A percentile compares a stretch with the other conserved stretches of the same genome.
These are phyloP conservation scores for Clavispora phyllophila DNA, from an alignment of 805 yeast genomes.

Conservation along the genomic window DNA sequence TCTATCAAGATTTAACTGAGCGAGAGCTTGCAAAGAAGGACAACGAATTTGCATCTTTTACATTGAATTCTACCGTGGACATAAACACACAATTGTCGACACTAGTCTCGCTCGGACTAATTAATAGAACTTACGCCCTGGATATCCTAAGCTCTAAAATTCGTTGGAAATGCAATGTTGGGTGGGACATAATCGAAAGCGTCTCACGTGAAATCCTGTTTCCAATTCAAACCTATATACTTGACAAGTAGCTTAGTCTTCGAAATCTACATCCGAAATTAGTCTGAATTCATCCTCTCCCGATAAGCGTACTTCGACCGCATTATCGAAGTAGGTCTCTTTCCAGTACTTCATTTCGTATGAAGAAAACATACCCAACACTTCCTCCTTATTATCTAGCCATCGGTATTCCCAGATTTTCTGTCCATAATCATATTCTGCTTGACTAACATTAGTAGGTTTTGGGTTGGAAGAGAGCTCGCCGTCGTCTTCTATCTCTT, in stretches of 20 bases:
- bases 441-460: neutral
- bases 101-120: constrained; percentile 48
- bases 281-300: constrained; percentile 21
- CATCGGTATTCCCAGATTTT: constrained; percentile 48
- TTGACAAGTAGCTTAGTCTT: constrained; percentile 1
- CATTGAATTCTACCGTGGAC: constrained; percentile 41
- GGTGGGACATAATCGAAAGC: constrained; percentile 58
- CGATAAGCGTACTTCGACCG: constrained; percentile 37
- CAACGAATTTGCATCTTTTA: constrained; percentile 30
- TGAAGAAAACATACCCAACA: constrained; percentile 45
- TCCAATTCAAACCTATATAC: constrained; percentile 58
- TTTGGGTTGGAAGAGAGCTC: constrained; percentile 5
- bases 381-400: constrained; percentile 30
- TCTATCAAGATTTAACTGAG: constrained; percentile 31
- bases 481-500: constrained; percentile 17
- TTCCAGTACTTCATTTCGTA: constrained; percentile 57
- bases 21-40: constrained; percentile 27
- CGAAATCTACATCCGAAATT: constrained; percentile 21
- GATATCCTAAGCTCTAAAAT: constrained; percentile 64
- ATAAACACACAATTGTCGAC: constrained; percentile 57
- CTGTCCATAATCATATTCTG: constrained; percentile 20
- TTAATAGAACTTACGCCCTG: constrained; percentile 36
- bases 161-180: constrained; percentile 74
- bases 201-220: constrained; percentile 63
- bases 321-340: constrained; percentile 41